Percentiles rank a stretch among this genome's conserved stretches.
Evolutionary conservation across 306 rosid genomes (phyloP).

Genomic region (Cicer judaicum): DNA sequence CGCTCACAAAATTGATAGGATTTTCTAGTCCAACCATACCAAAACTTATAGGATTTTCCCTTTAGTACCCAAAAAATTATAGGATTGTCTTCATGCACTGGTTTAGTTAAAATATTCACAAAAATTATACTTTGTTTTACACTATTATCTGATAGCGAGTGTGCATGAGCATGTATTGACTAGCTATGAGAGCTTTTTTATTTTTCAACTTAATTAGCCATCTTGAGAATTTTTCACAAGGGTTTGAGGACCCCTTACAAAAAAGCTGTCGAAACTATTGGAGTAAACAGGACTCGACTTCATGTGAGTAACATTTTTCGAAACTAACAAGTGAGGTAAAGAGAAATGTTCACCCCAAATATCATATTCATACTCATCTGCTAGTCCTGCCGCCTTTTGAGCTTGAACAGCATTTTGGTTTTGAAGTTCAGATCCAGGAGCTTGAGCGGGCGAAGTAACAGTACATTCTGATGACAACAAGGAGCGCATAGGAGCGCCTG

Average conservation of each 20-base stretch:
- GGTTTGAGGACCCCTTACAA: slow-evolving; percentile 81
- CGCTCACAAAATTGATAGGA: too few species aligned
- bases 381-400: slow-evolving; percentile 49
- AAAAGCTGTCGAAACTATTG: slow-evolving; percentile 79
- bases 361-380: slow-evolving; percentile 81
- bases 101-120: slow-evolving; percentile 35
- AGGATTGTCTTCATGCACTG: not conserved
- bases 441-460: slow-evolving; percentile 63
- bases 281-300: slow-evolving; percentile 53
- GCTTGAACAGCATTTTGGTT: slow-evolving; percentile 47
- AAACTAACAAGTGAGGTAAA: slow-evolving; percentile 68
- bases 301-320: slow-evolving; percentile 58
- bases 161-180: slow-evolving; percentile 8
- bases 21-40: not conserved
- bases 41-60: not conserved
- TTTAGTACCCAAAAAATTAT: not conserved
- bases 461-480: slow-evolving; percentile 52
- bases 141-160: slow-evolving; percentile 19
- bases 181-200: slow-evolving; percentile 12
- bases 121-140: not conserved
- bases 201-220: slow-evolving; percentile 55
- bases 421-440: slow-evolving; percentile 72
- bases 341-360: slow-evolving; percentile 95
- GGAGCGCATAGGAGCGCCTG: slow-evolving; percentile 44
- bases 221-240: slow-evolving; percentile 58